Evolutionary conservation across 1,139 yeast species (phyloP).

Genomic region (Pichia cactophila): DNA sequence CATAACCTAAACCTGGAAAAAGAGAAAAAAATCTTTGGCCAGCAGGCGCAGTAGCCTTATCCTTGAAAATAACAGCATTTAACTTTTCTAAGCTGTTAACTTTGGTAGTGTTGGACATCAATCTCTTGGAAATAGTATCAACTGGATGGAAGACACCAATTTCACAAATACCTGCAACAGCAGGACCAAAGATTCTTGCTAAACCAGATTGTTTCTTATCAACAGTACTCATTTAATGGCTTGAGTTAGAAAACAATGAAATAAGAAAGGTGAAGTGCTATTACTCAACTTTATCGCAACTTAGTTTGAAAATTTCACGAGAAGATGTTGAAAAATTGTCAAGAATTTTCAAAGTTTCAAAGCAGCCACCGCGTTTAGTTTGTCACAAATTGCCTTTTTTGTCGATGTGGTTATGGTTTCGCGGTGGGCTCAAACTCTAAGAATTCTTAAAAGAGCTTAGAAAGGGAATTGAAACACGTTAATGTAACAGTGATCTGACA

Average conservation of each 20-base stretch:
- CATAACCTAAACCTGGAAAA: constrained; percentile 97
- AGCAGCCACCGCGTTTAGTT: no score
- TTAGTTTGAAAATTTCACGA: background rate
- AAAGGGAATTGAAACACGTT: background rate
- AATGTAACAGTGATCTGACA: background rate
- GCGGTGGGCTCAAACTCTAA: no score
- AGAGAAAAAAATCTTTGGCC: constrained; percentile 70
- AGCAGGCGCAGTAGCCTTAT: constrained; percentile 65
- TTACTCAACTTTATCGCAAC: background rate
- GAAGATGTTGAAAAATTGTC: background rate
- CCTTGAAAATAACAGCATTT: constrained; percentile 80
- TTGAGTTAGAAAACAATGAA: background rate
- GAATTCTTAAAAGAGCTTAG: no score
- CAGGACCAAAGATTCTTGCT: constrained; percentile 94
- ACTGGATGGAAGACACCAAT: constrained; percentile 98
- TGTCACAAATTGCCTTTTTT: background rate
- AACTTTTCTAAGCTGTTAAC: constrained; percentile 58
- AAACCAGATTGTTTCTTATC: constrained; percentile 85
- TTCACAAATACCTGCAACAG: constrained; percentile 95
- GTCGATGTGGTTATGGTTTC: background rate
- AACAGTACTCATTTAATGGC: constrained; percentile 18
- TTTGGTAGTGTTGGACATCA: constrained; percentile 88
- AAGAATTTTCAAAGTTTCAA: background rate
- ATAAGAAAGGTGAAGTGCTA: no score
- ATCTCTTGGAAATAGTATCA: constrained; percentile 94